Conservation (phyloP, 148 eudicot species). For the Agrostemma githago region DNA sequence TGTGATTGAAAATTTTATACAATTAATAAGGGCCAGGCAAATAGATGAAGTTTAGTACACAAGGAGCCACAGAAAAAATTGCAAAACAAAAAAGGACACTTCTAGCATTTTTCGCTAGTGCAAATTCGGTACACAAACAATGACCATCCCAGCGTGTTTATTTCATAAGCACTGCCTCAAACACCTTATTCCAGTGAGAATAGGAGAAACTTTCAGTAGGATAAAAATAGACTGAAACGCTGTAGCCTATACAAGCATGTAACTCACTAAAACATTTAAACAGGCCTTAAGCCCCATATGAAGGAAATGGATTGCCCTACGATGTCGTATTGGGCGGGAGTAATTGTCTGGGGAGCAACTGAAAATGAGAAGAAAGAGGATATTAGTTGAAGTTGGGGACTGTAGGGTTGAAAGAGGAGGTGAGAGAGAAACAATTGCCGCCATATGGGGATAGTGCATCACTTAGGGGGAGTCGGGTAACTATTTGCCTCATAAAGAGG, state of each 20-base stretch:
- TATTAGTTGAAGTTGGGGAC: background rate
- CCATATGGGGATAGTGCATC: too few relatives aligned
- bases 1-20: constrained; percentile 25
- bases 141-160: background rate
- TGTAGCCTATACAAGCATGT: background rate
- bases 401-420: background rate
- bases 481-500: too few relatives aligned
- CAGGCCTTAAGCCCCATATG: background rate
- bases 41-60: background rate
- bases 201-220: background rate
- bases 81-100: background rate
- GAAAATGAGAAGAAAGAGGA: background rate
- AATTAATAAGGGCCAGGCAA: constrained; percentile 7
- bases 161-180: background rate
- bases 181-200: background rate
- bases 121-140: background rate
- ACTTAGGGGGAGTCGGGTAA: too few relatives aligned
- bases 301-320: too few relatives aligned
- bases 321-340: too few relatives aligned
- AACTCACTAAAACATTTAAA: background rate
- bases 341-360: background rate
- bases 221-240: background rate
- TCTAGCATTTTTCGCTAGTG: background rate
- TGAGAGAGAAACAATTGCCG: background rate
- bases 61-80: background rate